phyloP scores from a whole-genome alignment of 495 filamentous ascomycete genomes.

The Penicillium desertorum region DNA sequence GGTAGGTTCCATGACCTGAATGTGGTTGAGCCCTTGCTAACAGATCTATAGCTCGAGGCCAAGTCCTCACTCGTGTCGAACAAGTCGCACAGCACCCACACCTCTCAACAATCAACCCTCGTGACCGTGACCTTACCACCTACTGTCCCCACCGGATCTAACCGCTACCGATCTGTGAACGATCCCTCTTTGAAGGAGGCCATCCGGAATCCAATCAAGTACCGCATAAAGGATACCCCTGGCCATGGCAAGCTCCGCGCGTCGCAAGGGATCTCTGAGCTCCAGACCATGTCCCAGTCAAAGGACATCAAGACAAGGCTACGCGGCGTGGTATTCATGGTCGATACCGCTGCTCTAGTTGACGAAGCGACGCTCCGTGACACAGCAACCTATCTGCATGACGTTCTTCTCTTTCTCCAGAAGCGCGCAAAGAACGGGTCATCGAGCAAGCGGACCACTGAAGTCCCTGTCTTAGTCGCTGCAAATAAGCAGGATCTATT shows the following conservation, averaged over 20 bases:
- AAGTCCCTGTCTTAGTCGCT: slow-evolving; percentile 75
- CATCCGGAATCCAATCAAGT: slow-evolving; percentile 70
- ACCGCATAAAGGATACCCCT: slow-evolving; percentile 83
- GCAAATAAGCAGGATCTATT: slow-evolving; percentile 97
- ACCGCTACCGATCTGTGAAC: slow-evolving; percentile 67
- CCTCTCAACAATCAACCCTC: slow-evolving; percentile 71
- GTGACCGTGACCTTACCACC: slow-evolving; percentile 71
- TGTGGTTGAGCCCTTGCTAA: not conserved
- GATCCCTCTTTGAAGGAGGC: slow-evolving; percentile 65
- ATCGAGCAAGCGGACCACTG: slow-evolving; percentile 56
- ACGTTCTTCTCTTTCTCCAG: slow-evolving; percentile 78
- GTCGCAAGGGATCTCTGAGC: slow-evolving; percentile 45
- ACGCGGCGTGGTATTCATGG: slow-evolving; percentile 79
- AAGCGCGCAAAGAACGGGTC: slow-evolving; percentile 58
- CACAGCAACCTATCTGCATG: slow-evolving; percentile 79
- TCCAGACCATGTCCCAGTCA: slow-evolving; percentile 43
- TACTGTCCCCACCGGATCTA: slow-evolving; percentile 59
- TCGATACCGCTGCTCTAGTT: slow-evolving; percentile 76
- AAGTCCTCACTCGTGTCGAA: slow-evolving; percentile 35
- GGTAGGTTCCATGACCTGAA: slow-evolving; percentile 40
- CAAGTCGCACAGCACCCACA: slow-evolving; percentile 62
- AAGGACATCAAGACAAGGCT: slow-evolving; percentile 55
- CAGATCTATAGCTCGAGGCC: slow-evolving; percentile 47
- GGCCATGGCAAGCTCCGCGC: slow-evolving; percentile 90
- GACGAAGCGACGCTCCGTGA: slow-evolving; percentile 57